phyloP scores from a whole-genome alignment of 2,329 filamentous ascomycete genomes.

The Raffaelea albimanens region DNA sequence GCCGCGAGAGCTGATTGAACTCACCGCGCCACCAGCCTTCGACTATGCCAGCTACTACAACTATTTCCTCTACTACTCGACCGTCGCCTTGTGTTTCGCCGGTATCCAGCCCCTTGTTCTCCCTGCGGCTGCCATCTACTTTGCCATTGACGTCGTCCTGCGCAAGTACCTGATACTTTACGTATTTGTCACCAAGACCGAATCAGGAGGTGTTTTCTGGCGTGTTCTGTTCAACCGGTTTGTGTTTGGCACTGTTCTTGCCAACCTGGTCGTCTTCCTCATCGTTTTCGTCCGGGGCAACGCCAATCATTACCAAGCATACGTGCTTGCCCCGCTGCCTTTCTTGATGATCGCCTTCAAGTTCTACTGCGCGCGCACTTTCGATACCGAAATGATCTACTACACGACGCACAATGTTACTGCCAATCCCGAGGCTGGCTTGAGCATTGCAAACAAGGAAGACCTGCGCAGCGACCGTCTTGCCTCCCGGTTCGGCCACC shows the following conservation, averaged over 20 bases:
- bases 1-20: conserved; percentile 81
- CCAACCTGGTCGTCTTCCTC: conserved; percentile 70
- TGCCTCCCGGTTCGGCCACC: conserved; percentile 76
- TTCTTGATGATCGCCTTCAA: conserved; percentile 79
- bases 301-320: conserved; percentile 51
- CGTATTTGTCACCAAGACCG: conserved; percentile 92
- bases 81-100: conserved; percentile 76
- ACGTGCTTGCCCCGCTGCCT: conserved; percentile 62
- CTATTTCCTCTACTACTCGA: conserved; percentile 91
- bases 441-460: conserved; percentile 37
- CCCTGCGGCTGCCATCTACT: conserved; percentile 81
- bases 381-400: conserved; percentile 73
- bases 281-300: conserved; percentile 63
- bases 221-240: conserved; percentile 87
- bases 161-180: conserved; percentile 96
- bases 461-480: conserved; percentile 57
- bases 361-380: conserved; percentile 65
- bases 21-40: conserved; percentile 85
- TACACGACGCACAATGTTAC: conserved; percentile 58
- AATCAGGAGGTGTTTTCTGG: conserved; percentile 92
- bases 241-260: conserved; percentile 69
- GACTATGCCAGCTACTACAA: conserved; percentile 98
- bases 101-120: conserved; percentile 81
- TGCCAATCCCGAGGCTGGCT: conserved; percentile 32
- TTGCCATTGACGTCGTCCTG: conserved; percentile 73